Evolutionary conservation across 1,139 yeast genomes (phyloP), one percentile per base, ranked within the genome.

Genomic region (Candida mesenterica): DNA sequence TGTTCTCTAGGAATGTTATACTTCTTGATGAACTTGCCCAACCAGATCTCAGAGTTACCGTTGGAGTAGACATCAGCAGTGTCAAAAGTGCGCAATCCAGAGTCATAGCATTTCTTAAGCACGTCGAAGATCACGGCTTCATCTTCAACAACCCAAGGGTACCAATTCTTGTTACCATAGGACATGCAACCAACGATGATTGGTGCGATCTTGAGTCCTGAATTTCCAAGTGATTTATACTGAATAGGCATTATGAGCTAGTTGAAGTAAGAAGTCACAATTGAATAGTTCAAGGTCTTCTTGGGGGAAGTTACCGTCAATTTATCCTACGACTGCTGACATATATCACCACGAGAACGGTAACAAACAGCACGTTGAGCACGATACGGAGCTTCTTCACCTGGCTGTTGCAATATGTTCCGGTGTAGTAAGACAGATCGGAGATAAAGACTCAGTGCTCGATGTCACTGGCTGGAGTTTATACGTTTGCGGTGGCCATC

Each of bases 101-200:
- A 38, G 39, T 62, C 66, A 49, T 77, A 77, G 26, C 77, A 73
- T 39, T 59, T 58, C 45, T 77, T 75, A 52, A 77, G 49, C 22
- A 75, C 58, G n/a, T 48, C 22, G 31, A 44, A 42, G 15, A 36
- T 65, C 51, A 35, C 53, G 44, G 22, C 70, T 38, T 45, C 66
- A 37, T 61, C 63, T 17, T 59, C 63, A n/a, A 72, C 48, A 4
- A 71, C 71, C 80, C 79, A 76, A 15, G 62, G 68, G 6, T 54
- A 64, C 75, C 76, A 73, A 14, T 42, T 32, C 39, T 68, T 71
- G 14, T 50, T 39, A n/a, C 83, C 84, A 45, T 57, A 75, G 3
- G 75, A 56, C 82, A 77, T 77, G 48, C 79, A 75, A 15, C 83
- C 84, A 10, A 77, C 66, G 38, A 78, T 68, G 34, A 76, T 52